Base-by-base conservation (phyloP, 2,329 filamentous ascomycete species). In the Aspergillus sojae region DNA sequence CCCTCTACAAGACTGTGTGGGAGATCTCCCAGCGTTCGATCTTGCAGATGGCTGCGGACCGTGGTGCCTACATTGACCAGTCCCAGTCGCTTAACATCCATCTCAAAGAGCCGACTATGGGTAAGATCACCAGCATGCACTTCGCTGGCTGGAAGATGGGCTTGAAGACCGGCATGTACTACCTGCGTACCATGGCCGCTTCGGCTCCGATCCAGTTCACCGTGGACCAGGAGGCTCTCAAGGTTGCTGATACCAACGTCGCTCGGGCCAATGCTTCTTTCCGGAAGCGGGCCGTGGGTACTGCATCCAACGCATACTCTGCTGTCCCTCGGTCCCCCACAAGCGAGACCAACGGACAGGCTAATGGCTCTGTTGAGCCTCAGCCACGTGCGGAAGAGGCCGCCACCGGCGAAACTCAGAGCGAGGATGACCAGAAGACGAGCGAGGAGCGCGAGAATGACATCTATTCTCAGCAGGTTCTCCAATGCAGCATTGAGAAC, bases 141-240 rank as follows among this genome's bases (percentile, higher is more conserved):
- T 99, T 99, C 77, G 88, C 95, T 56, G 95, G 95, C 73, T 99
- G 95, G 95, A 99, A 98, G 86, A 89, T 98, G 70, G 95, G 95
- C 75, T 88, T 99, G 71, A 99, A 99, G 91, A 99, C 95, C 41
- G 95, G 95, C 84, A 98, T 99, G 95, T 99, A 99, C 89, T 99
- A 99, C 82, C 89, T 99, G 72, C 93, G 95, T 74, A 99, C 95
- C 55, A 95, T 96, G 89, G 95, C 95, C 67, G 95, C 95, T 41
- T 94, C 94, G 21, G 93, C 94, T 54, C 95, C 95, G 60, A 99
- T 99, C 70, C 95, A 99, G 81, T 99, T 99, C 84, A 99, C 95
- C 5, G 95, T 99, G 75, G 95, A 99, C 77, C 94, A 99, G 81
- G 92, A 97, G 81, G 91, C 92, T 62, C 89, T 99, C 71, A 92